phyloP scores from a whole-genome alignment of 331 rosid genomes.

The Phaseolus coccineus region DNA sequence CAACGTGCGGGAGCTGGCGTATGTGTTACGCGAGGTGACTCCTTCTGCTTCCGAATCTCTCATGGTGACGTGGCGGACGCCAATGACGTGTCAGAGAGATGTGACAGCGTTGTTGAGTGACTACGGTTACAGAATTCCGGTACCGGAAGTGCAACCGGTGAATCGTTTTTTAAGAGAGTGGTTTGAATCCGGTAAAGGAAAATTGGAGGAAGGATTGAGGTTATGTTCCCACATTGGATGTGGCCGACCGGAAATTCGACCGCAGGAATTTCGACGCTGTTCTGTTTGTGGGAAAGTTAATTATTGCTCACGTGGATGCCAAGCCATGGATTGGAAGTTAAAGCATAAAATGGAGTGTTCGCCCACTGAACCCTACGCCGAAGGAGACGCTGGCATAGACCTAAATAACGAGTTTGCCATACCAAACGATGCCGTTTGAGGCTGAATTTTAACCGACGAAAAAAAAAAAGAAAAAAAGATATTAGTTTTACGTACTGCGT shows the following conservation, averaged over 20 bases:
- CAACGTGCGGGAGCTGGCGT: slow-evolving; percentile 75
- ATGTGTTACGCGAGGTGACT: slow-evolving; percentile 50
- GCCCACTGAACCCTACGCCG: slow-evolving; percentile 57
- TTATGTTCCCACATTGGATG: slow-evolving; percentile 78
- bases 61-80: slow-evolving; percentile 39
- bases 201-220: slow-evolving; percentile 51
- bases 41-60: slow-evolving; percentile 27
- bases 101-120: slow-evolving; percentile 53
- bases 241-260: slow-evolving; percentile 83
- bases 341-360: slow-evolving; percentile 73
- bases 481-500: background rate
- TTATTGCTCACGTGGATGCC: slow-evolving; percentile 93
- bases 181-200: slow-evolving; percentile 60
- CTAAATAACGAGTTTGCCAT: slow-evolving; percentile 25
- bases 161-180: slow-evolving; percentile 74
- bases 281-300: slow-evolving; percentile 83
- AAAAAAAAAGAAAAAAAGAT: background rate
- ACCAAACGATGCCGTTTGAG: slow-evolving; percentile 41
- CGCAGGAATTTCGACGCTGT: slow-evolving; percentile 89
- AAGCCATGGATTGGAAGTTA: slow-evolving; percentile 88
- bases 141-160: slow-evolving; percentile 64
- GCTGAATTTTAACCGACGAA: background rate
- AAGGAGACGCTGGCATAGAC: slow-evolving; percentile 28
- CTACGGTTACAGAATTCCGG: slow-evolving; percentile 60
- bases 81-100: slow-evolving; percentile 31